A percentile compares a stretch with the other conserved stretches of the same genome.
Evolutionary conservation across 306 rosid genomes (phyloP).

Genomic region (Morella rubra): DNA sequence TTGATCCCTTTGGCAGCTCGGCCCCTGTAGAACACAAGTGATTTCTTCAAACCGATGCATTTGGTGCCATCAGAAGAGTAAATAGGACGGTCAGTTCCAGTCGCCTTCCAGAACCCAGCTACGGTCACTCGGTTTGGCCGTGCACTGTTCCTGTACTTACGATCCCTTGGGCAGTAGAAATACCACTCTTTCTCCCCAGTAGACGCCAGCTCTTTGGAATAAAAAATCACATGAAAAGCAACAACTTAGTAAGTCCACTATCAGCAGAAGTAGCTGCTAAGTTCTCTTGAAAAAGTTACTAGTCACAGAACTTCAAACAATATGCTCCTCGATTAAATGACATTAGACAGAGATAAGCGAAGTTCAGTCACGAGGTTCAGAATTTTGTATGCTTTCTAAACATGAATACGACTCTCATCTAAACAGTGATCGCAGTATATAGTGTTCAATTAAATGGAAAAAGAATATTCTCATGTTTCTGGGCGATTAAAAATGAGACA

Average conservation of each 20-base stretch:
- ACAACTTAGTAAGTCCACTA: neutral
- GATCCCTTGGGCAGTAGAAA: conserved; percentile 77
- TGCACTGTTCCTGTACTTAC: conserved; percentile 70
- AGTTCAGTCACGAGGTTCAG: neutral
- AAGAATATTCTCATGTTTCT: neutral
- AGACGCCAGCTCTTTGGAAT: conserved; percentile 51
- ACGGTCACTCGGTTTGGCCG: conserved; percentile 79
- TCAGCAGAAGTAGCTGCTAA: neutral
- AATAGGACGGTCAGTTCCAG: conserved; percentile 79
- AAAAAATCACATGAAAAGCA: neutral
- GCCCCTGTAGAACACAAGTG: conserved; percentile 83
- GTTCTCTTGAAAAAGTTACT: neutral
- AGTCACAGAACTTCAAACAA: neutral
- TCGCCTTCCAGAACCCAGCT: conserved; percentile 86
- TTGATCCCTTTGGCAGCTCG: conserved; percentile 74
- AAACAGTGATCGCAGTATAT: no score
- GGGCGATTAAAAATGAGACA: neutral
- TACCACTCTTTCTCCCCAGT: conserved; percentile 82
- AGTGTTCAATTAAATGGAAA: neutral
- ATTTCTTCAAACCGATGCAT: conserved; percentile 82
- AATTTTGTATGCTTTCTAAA: neutral
- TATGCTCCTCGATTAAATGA: neutral
- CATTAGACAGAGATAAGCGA: neutral
- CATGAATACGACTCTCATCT: neutral
- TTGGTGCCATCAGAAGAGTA: conserved; percentile 60